Evolutionary conservation across 768 basidiomycete species (phyloP).

Genomic region (Tephrocybe rancida): DNA sequence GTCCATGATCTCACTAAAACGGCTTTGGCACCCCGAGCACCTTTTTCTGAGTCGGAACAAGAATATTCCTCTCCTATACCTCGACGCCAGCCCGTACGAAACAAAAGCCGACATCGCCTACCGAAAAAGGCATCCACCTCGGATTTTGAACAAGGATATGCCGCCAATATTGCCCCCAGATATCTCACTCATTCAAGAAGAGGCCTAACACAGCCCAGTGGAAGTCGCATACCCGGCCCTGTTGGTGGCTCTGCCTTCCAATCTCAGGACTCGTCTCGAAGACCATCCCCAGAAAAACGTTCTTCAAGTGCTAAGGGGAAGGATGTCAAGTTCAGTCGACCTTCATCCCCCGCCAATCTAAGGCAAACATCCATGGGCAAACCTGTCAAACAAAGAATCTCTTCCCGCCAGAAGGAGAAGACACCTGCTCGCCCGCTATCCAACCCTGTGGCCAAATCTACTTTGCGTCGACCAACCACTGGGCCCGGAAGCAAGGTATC

Average conservation of each 20-base stretch:
- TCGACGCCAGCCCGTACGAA: slow-evolving; percentile 43
- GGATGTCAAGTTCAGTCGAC: slow-evolving; percentile 45
- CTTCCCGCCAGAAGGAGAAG: slow-evolving; percentile 44
- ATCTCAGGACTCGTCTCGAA: slow-evolving; percentile 63
- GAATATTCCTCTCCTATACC: slow-evolving; percentile 49
- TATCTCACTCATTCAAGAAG: slow-evolving; percentile 63
- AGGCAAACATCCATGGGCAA: slow-evolving; percentile 32
- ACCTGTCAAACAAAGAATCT: slow-evolving; percentile 37
- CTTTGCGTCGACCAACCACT: slow-evolving; percentile 54
- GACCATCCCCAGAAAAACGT: slow-evolving; percentile 77
- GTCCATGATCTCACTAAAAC: slow-evolving; percentile 74
- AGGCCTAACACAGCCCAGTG: slow-evolving; percentile 33
- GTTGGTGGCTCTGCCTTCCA: slow-evolving; percentile 46
- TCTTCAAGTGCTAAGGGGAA: slow-evolving; percentile 32
- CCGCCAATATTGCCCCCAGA: slow-evolving; percentile 86
- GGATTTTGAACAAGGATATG: slow-evolving; percentile 91
- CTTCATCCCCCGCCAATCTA: slow-evolving; percentile 45
- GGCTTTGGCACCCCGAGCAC: slow-evolving; percentile 59
- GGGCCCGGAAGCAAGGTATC: slow-evolving; percentile 73
- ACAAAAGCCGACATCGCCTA: slow-evolving; percentile 52
- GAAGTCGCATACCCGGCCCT: slow-evolving; percentile 58
- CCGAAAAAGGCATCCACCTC: slow-evolving; percentile 67
- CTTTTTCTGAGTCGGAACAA: slow-evolving; percentile 83
- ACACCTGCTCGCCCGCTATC: slow-evolving; percentile 44
- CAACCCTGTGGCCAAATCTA: slow-evolving; percentile 45